Base-by-base conservation (phyloP, 2,329 filamentous ascomycete species). In the Septoria petroselini region DNA sequence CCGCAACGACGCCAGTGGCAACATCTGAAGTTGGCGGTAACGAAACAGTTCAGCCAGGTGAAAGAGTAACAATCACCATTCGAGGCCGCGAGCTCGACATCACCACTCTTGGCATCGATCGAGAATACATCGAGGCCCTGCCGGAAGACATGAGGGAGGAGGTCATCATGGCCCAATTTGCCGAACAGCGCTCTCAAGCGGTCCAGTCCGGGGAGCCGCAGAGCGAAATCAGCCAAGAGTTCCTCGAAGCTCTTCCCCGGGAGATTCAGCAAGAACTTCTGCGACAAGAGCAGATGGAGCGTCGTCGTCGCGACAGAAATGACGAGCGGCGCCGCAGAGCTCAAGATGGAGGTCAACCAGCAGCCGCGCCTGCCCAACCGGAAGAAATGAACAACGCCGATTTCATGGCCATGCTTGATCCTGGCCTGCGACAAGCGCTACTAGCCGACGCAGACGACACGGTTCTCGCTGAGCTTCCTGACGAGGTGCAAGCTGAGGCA, bases 141-240 rank as follows among this genome's bases (percentile, higher is more conserved):
- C 93, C 93, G 0, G 93, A 98, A 61, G 94, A 98, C 54, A 84
- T 97, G 65, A 81, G 93, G 38, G 91, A 97, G 68, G 93, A 98
- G 67, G 93, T 98, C 41, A 88, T 98, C 58, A 89, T 94, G 68
- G 84, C 91, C 55, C 90, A 95, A 52, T 81, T 95, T 56, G 89
- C 87, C 44, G 84, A 88, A 58, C 82, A 91, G 58, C 83, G 91
- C 55, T 86, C 86, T 6, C 83, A 93, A 68, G 88, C 88, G 70
- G 85, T 66, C 17, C 80, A 74, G 71, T 82, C 79, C 48, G 80
- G 82, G 14, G 87, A 91, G 52, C 84, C 90, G 62, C 83, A 87
- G 27, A 86, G 82, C 3, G 88, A 91, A 61, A 91, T 95, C 54
- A 91, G 90, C 69, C 86, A 88, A 58, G 91, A 96, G 63, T 98